Evolutionary conservation across 352 stramenopile species (phyloP), one percentile per base, ranked within the genome.

Genomic region (Pythium periplocum): DNA sequence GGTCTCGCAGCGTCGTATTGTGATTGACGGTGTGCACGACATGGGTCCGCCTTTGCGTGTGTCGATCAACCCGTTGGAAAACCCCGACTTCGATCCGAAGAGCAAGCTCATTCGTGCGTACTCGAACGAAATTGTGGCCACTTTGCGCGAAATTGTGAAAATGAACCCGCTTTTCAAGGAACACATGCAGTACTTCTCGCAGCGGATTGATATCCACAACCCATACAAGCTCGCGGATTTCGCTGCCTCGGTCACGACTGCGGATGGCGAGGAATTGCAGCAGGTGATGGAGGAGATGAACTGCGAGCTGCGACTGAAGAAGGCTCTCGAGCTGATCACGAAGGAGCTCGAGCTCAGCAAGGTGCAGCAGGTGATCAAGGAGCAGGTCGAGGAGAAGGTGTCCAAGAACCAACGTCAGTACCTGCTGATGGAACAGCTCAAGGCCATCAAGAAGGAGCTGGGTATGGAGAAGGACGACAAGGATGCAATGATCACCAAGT

Each of bases 391-490:
- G 59, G 81, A 89, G 52, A 93, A 92, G 42, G 76, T 99, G 61
- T 97, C 79, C n/a, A 96, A 98, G 67, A 93, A 97, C 56, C 97
- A 99, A 64, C 81, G 97, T 32, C 97, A 98, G 48, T 99, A 99
- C 69, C 82, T 99, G 61, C 73, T 99, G 10, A 98, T 90, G 66
- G 96, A 99, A 66, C 97, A 99, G 70, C 73, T 99, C 10, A 99
- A 99, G 70, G 96, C 83, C 0, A 99, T 99, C 60, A 99, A 99
- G 76, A 99, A 99, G 57, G 96, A 99, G 72, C 83, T 99, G 1
- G 97, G 97, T 10, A 97, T 99, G 78, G 97, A 99, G 63, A 97
- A 98, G 54, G 96, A 99, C 59, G 97, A 99, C 63, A 99, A 99
- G 60, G 95, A 99, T 40, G 91, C 89, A 3, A 89, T 99, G 57